Conservation (phyloP, 208 protist species). For the Acanthamoeba healyi region DNA sequence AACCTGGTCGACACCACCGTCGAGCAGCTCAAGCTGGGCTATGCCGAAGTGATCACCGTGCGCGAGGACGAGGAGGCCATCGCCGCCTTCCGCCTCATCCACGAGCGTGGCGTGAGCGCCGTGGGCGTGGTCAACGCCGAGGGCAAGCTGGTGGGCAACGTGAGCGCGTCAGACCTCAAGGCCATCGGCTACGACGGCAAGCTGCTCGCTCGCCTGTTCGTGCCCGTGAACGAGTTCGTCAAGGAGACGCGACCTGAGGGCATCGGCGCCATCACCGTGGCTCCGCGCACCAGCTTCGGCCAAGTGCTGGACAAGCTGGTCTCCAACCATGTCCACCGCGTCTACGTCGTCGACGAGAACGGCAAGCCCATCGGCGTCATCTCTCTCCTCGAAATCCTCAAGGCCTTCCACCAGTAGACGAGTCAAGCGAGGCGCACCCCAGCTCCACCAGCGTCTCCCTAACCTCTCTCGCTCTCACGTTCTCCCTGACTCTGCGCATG, state of each 20-base stretch:
- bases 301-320: conserved; percentile 21
- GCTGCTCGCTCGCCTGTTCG: conserved; percentile 25
- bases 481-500: not conserved
- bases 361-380: conserved; percentile 41
- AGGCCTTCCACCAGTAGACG: not conserved
- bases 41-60: conserved; percentile 25
- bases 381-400: conserved; percentile 3
- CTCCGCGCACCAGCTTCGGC: not conserved
- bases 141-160: conserved; percentile 17
- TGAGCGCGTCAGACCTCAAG: conserved; percentile 45
- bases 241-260: not conserved
- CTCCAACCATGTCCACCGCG: conserved; percentile 1
- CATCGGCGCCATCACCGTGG: not conserved
- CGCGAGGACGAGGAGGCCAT: conserved; percentile 36
- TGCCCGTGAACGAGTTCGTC: conserved; percentile 1
- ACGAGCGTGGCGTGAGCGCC: conserved; percentile 68
- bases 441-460: no score
- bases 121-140: conserved; percentile 3
- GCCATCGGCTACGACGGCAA: conserved; percentile 26
- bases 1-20: not conserved
- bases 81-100: conserved; percentile 74
- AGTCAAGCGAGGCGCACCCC: no score
- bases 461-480: not conserved
- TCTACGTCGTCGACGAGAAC: conserved; percentile 10
- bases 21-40: conserved; percentile 4